Base-by-base conservation (phyloP, 306 rosid genomes). In the Hippophae rhamnoides region DNA sequence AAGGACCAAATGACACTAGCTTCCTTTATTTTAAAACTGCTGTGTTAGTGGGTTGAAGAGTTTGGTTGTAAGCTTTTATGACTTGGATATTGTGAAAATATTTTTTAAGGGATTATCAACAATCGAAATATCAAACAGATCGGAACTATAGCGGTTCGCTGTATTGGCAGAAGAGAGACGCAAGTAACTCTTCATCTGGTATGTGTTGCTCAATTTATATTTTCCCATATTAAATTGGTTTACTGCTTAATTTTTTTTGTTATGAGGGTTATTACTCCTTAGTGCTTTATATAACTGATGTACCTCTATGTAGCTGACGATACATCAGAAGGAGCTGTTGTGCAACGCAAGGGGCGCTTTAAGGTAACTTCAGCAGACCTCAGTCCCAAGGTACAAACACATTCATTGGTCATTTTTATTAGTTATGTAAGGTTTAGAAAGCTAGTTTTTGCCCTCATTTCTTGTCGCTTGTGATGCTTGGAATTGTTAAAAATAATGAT, bases 341-440 rank as follows among this genome's bases (percentile, higher is more conserved):
- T 88, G 65, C 93, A 83, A 57, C 78, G 76, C 42, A 88, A 74
- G 79, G 97, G 99, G 57, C 93, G 99, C 64, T 93, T 93, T 80
- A 80, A 93, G 79, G 95, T 93, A 62, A 93, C 87, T 55, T 72
- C 84, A 0, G 88, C 93, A 9, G 99, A 93, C 46, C 78, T 64
- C 58, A 85, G 87, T 79, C 92, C 95, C 41, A 85, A 84, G 95
- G 99, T 93, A 60, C 65, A 67, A 47, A 60, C 52, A 45, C 55
- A 41, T 58, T 10, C 58, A 69, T 64, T 50, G 40, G 42, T 18
- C 26, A 42, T 23, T 41, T 43, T 43, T 40, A 6, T 1, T 12
- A 7, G 3, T 56, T 26, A 18, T 41, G 52, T 41, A 10, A 54
- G 5, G 14, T 13, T 8, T 46, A 46, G 10, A 10, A 38, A 1